Base-by-base conservation (phyloP, 805 yeast genomes). In the Schwanniomyces yamadae region DNA sequence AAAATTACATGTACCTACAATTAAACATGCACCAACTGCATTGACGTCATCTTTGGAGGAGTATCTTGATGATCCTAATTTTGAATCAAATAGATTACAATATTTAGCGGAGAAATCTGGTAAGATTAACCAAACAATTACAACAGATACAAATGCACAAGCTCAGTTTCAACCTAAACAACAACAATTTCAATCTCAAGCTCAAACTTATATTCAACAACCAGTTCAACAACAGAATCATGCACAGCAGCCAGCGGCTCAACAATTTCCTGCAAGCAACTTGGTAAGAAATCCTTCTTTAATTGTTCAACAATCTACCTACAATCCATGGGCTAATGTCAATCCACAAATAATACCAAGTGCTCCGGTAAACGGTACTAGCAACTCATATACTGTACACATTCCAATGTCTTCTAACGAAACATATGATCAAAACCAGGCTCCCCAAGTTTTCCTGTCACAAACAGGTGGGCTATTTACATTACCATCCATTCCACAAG, bases 11-110 rank as follows among this genome's bases (percentile, higher is more conserved):
- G 95, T 93, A 22, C 99, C 99, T 23, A 90, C 95, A 10, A 90
- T 93, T 42, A 87, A 87, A 56, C 99, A 93, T 62, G 98, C 98
- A 1, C 97, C 97, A 15, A 90, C 97, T 2, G 93, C 95, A 17
- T 71, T 93, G 45, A 84, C 95, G 3, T 74, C 80, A 22, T 82
- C 95, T 10, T 74, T 93, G 42, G 93, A 88, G 55, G 96, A 90
- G 49, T 95, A 91, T 58, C 66, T 93, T 46, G 75, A 81, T 46
- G 97, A 91, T 54, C 88, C 90, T 6, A 81, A 82, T 48, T 88
- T 88, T 60, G 96, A 88, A 48, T 62, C 66, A 6, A 88, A 86
- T 55, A 76, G 95, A 57, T 67, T 80, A 41, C 95, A 85, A 52
- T 88, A 84, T 52, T 60, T 87, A 43, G 79, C 78, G 25, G 91